phyloP scores from a whole-genome alignment of 2,329 filamentous ascomycete genomes.

The Neocatenulostroma microsporum region DNA sequence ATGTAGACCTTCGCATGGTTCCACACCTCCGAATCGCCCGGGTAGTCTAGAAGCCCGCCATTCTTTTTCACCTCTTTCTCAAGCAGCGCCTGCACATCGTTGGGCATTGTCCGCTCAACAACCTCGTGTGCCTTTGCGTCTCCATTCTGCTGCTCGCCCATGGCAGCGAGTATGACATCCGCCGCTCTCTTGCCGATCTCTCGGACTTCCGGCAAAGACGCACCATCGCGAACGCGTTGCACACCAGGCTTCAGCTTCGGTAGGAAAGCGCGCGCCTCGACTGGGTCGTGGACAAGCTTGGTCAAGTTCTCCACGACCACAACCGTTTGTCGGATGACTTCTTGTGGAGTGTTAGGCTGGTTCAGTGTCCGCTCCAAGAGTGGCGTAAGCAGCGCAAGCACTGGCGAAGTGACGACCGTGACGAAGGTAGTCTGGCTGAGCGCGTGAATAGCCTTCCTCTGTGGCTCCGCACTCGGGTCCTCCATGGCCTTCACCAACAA shows the following conservation, averaged over 20 bases:
- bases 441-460: slow-evolving; percentile 94
- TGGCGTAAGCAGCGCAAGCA: slow-evolving; percentile 87
- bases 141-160: slow-evolving; percentile 56
- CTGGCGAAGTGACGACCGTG: slow-evolving; percentile 87
- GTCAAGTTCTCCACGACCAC: slow-evolving; percentile 98
- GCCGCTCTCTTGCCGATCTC: slow-evolving; percentile 78
- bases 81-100: slow-evolving; percentile 67
- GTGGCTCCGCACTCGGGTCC: slow-evolving; percentile 76
- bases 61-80: slow-evolving; percentile 68
- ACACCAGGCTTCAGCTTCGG: slow-evolving; percentile 93
- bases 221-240: slow-evolving; percentile 75
- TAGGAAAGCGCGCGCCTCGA: slow-evolving; percentile 89
- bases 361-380: slow-evolving; percentile 91
- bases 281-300: slow-evolving; percentile 90
- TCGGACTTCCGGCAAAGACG: slow-evolving; percentile 88
- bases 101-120: slow-evolving; percentile 58
- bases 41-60: slow-evolving; percentile 54
- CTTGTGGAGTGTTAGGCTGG: slow-evolving; percentile 81
- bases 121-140: slow-evolving; percentile 43
- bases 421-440: slow-evolving; percentile 98
- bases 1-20: slow-evolving; percentile 65
- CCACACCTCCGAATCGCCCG: slow-evolving; percentile 56
- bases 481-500: slow-evolving; percentile 93
- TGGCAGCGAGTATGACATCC: slow-evolving; percentile 85
- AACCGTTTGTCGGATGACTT: slow-evolving; percentile 89